phyloP scores from a whole-genome alignment of 768 basidiomycete species.

The Suillus subaureus region DNA sequence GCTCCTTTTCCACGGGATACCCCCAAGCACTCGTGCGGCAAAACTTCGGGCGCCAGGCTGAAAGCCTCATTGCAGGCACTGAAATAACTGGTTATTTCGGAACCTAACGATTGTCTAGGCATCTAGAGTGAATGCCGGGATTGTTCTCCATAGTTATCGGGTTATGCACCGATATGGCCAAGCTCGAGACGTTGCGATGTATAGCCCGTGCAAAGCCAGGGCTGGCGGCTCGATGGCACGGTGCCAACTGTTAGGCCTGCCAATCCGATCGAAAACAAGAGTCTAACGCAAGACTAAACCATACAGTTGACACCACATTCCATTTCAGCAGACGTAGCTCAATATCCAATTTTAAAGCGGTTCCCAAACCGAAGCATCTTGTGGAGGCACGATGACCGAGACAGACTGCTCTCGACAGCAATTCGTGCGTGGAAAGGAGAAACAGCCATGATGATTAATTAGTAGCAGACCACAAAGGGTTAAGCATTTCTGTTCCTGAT shows the following conservation, averaged over 20 bases:
- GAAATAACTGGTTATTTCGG: slow-evolving; percentile 2
- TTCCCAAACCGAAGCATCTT: background rate
- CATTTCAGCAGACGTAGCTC: background rate
- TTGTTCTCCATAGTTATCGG: slow-evolving; percentile 1
- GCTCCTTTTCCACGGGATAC: slow-evolving; percentile 3
- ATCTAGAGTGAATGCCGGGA: slow-evolving; percentile 2
- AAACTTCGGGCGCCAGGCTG: background rate
- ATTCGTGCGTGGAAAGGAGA: background rate
- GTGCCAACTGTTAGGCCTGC: background rate
- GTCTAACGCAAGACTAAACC: background rate
- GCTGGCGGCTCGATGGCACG: slow-evolving; percentile 4
- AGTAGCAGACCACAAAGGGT: slow-evolving; percentile 1
- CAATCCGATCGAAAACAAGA: background rate
- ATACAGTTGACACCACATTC: background rate
- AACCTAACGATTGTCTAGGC: background rate
- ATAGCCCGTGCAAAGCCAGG: background rate
- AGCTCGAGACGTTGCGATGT: slow-evolving; percentile 1
- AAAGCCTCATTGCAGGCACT: background rate
- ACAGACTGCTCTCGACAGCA: background rate
- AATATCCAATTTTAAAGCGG: background rate
- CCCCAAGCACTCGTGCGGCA: slow-evolving; percentile 1
- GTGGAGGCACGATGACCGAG: background rate
- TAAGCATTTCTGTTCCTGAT: background rate
- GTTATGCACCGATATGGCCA: background rate
- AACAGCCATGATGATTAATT: slow-evolving; percentile 1